Percentiles rank a stretch among this genome's conserved stretches.
These are phyloP conservation scores for Candida silvatica DNA, from an alignment of 805 yeast species.

Conservation along the genomic window DNA sequence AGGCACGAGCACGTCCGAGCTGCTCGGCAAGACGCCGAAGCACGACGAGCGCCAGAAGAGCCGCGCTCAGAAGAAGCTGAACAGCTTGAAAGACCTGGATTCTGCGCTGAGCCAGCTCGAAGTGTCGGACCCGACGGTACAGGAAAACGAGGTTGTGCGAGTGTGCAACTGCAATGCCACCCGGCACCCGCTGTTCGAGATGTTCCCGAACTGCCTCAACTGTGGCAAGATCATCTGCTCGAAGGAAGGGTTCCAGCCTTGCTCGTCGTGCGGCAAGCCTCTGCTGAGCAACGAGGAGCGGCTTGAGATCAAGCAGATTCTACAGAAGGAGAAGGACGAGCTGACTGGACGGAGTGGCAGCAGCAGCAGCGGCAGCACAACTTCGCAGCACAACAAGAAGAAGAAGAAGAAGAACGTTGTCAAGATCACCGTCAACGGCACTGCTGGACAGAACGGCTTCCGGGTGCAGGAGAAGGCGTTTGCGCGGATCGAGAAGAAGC, in stretches of 20 bases:
- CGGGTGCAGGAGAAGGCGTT: slow-evolving; percentile 60
- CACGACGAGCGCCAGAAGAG: slow-evolving; percentile 15
- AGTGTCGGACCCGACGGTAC: slow-evolving; percentile 10
- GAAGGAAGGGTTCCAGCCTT: slow-evolving; percentile 85
- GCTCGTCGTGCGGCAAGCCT: slow-evolving; percentile 71
- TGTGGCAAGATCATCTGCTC: slow-evolving; percentile 93
- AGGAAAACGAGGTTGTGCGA: slow-evolving; percentile 10
- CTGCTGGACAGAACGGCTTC: slow-evolving; percentile 59
- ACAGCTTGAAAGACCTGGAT: slow-evolving; percentile 39
- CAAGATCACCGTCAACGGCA: slow-evolving; percentile 42
- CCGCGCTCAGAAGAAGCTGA: slow-evolving; percentile 38
- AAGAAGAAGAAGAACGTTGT: slow-evolving; percentile 38
- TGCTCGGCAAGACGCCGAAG: slow-evolving; percentile 31
- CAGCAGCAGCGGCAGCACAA: slow-evolving; percentile 4
- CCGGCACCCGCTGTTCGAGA: slow-evolving; percentile 78
- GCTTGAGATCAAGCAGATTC: slow-evolving; percentile 40
- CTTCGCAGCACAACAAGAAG: slow-evolving; percentile 11
- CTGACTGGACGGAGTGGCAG: slow-evolving; percentile 20
- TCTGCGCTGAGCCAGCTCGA: slow-evolving; percentile 38
- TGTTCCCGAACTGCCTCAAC: slow-evolving; percentile 87
- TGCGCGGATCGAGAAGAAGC: slow-evolving; percentile 45
- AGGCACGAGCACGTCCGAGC: slow-evolving; percentile 38
- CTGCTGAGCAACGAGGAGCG: slow-evolving; percentile 59
- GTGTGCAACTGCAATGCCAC: slow-evolving; percentile 80
- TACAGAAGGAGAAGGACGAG: slow-evolving; percentile 44